phyloP scores from a whole-genome alignment of 768 basidiomycete species.

The Auriscalpium microsporum region DNA sequence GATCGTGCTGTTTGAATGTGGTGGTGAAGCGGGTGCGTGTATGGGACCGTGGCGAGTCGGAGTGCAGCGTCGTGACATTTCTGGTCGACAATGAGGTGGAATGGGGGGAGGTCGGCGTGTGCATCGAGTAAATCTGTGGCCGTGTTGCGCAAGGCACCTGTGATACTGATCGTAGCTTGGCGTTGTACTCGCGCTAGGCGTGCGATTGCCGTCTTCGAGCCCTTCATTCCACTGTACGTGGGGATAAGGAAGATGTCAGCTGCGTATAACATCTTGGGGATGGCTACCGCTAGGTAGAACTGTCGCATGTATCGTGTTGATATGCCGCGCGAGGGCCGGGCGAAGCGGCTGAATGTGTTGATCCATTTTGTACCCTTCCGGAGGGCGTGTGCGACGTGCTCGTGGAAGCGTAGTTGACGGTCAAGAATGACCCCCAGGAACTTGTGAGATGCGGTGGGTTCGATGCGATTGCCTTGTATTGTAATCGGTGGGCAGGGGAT shows the following conservation, averaged over 20 bases:
- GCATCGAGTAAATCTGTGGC: conserved; percentile 9
- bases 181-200: conserved; percentile 14
- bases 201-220: not conserved
- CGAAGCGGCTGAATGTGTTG: not conserved
- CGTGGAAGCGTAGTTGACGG: not conserved
- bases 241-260: conserved; percentile 12
- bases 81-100: not conserved
- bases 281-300: conserved; percentile 10
- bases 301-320: not conserved
- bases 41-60: conserved; percentile 14
- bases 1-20: not conserved
- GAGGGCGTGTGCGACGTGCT: not conserved
- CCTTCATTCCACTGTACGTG: not conserved
- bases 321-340: conserved; percentile 3
- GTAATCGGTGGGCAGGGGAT: not conserved
- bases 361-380: not conserved
- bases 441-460: not conserved
- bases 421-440: not conserved
- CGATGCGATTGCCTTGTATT: not conserved
- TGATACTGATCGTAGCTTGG: conserved; percentile 12
- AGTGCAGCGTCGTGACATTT: not conserved
- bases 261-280: conserved; percentile 19
- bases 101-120: conserved; percentile 11
- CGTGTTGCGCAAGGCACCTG: conserved; percentile 11
- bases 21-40: conserved; percentile 5